Evolutionary conservation across 2,329 filamentous ascomycete genomes (phyloP).

Genomic region (Xylariaceae sp.): DNA sequence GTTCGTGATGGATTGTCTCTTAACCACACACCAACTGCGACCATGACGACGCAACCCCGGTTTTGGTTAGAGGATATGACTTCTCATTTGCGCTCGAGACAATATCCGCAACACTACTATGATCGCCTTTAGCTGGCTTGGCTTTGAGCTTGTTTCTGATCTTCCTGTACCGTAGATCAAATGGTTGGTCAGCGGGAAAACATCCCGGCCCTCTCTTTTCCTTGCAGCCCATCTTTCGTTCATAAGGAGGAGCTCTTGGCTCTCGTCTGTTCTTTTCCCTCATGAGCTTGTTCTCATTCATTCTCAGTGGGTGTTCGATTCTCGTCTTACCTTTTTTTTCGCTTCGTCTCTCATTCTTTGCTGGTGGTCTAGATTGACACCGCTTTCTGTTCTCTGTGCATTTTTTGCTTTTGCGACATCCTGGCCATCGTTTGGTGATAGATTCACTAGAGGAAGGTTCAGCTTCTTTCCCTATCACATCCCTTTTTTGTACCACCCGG

Average conservation of each 20-base stretch:
- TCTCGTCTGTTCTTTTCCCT: constrained; percentile 16
- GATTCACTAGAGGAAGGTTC: constrained; percentile 9
- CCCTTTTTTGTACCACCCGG: constrained; percentile 30
- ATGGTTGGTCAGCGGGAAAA: constrained; percentile 16
- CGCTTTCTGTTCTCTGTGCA: constrained; percentile 13
- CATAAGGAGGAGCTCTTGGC: constrained; percentile 26
- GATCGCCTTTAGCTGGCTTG: constrained; percentile 26
- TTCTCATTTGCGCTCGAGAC: constrained; percentile 19
- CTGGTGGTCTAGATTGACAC: constrained; percentile 12
- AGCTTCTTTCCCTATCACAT: constrained; percentile 12
- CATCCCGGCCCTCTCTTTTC: constrained; percentile 13
- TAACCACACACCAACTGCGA: not conserved
- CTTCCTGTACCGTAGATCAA: constrained; percentile 21
- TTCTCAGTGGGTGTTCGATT: constrained; percentile 20
- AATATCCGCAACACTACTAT: constrained; percentile 20
- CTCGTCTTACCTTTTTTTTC: constrained; percentile 12
- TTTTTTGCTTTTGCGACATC: constrained; percentile 22
- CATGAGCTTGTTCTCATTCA: constrained; percentile 24
- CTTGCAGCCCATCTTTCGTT: constrained; percentile 10
- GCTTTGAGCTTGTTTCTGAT: constrained; percentile 27
- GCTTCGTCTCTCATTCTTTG: constrained; percentile 15
- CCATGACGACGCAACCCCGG: constrained; percentile 23
- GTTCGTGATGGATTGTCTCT: constrained; percentile 10
- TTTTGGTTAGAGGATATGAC: constrained; percentile 10
- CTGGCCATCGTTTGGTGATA: constrained; percentile 10